A percentile compares a stretch with the other conserved stretches of the same genome.
Evolutionary conservation across 306 rosid genomes (phyloP).

Genomic region (Cicer cuneatum): DNA sequence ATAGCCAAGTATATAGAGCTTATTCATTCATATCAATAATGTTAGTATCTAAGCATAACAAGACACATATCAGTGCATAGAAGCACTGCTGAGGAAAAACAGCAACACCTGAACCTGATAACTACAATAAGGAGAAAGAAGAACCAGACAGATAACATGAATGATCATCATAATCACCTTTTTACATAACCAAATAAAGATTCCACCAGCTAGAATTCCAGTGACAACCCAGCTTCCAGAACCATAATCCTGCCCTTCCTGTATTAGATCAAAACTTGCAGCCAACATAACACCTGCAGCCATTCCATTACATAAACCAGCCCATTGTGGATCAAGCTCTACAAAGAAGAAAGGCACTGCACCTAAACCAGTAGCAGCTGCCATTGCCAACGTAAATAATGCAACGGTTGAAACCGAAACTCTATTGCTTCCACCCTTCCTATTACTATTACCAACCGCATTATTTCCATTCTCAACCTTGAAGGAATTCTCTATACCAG

Average conservation of each 20-base stretch:
- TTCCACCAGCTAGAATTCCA: constrained; percentile 88
- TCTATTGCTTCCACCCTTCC: constrained; percentile 64
- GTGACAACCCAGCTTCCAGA: constrained; percentile 90
- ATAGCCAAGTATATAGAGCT: not conserved
- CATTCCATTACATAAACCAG: constrained; percentile 98
- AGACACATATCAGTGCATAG: constrained; percentile 25
- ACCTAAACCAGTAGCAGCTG: constrained; percentile 98
- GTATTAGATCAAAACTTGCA: constrained; percentile 92
- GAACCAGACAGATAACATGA: constrained; percentile 2
- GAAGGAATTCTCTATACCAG: constrained; percentile 66
- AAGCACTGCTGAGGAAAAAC: constrained; percentile 17
- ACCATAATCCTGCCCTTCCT: constrained; percentile 92
- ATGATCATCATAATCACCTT: constrained; percentile 63
- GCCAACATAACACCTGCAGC: constrained; percentile 99
- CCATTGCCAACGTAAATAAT: constrained; percentile 92
- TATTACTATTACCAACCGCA: constrained; percentile 61
- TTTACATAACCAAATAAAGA: constrained; percentile 94
- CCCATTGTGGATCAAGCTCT: constrained; percentile 98
- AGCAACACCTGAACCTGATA: constrained; percentile 7
- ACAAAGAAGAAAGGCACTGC: constrained; percentile 99
- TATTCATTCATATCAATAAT: constrained; percentile 16
- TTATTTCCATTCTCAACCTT: constrained; percentile 51
- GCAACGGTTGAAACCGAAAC: constrained; percentile 96
- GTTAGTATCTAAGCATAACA: not conserved
- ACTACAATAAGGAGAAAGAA: constrained; percentile 25